phyloP scores from a whole-genome alignment of 371 early-diverging fungal species.

The Mucor sp. region DNA sequence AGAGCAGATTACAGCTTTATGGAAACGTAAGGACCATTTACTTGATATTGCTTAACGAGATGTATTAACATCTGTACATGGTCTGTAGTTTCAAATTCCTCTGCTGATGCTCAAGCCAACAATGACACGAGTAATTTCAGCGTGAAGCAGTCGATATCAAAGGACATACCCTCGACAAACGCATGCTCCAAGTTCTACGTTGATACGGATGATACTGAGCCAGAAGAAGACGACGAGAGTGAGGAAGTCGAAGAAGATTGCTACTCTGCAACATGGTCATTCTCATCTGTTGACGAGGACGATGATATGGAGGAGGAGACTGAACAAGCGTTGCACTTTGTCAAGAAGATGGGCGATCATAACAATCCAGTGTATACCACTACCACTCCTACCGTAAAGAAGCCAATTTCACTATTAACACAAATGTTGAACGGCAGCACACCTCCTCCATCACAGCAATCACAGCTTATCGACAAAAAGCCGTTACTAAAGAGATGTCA shows the following conservation, averaged over 20 bases:
- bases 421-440: slow-evolving; percentile 8
- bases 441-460: not conserved
- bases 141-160: not conserved
- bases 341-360: slow-evolving; percentile 3
- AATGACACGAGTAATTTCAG: not conserved
- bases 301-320: not conserved
- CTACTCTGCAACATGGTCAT: not conserved
- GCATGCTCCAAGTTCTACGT: not conserved
- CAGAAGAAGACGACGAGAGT: slow-evolving; percentile 3
- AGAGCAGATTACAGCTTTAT: not conserved
- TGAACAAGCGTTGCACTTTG: not conserved
- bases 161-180: not conserved
- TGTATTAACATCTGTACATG: not conserved
- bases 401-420: slow-evolving; percentile 13
- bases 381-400: not conserved
- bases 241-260: slow-evolving; percentile 1
- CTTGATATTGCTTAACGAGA: not conserved
- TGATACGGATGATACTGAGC: not conserved
- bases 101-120: not conserved
- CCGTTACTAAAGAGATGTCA: slow-evolving; percentile 10
- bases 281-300: not conserved
- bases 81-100: not conserved
- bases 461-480: not conserved
- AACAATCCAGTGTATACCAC: not conserved
- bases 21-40: slow-evolving; percentile 2